Base-by-base conservation (phyloP, 495 filamentous ascomycete genomes). In the Daldinia decipiens region DNA sequence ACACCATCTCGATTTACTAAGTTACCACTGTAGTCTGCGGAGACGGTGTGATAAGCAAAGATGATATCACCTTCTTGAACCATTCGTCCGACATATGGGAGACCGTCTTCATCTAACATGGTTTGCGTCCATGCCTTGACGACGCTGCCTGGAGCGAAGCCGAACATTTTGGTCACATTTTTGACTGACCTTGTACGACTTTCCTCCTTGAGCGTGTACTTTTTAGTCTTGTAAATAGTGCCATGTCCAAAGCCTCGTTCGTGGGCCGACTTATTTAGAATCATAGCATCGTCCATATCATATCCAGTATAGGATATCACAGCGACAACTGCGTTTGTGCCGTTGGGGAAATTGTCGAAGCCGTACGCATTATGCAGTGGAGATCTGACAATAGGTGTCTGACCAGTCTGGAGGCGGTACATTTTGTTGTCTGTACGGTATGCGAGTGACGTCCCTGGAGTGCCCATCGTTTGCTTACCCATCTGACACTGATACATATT, bases 401-500 rank as follows among this genome's bases (percentile, higher is more conserved):
- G 95, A 59, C 95, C 95, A 31, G 93, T 97, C 82, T 99, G 95
- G 36, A 99, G 81, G 65, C 91, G 90, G 80, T 99, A 99, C 76
- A 91, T 85, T 82, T 99, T 99, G 85, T 99, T 99, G 83, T 99
- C 95, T 36, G 93, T 94, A 66, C 95, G 91, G 79, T 96, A 92
- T 32, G 87, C 86, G 62, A 96, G 82, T 0, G 95, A 90, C 8
- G 95, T 92, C 57, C 91, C 94, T 26, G 95, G 95, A 5, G 95
- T 99, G 72, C 95, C 95, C 95, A 99, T 99, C 2, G 95, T 90
- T 82, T 99, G 95, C 79, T 99, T 99, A 79, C 94, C 93, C 95
- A 99, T 99, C 83, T 99, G 95, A 80, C 95, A 97, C 79, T 98
- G 95, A 81, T 99, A 99, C 95, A 99, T 98, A 80, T 99, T 99